Conservation (phyloP, 805 yeast genomes). For the Schwanniomyces sp. region DNA sequence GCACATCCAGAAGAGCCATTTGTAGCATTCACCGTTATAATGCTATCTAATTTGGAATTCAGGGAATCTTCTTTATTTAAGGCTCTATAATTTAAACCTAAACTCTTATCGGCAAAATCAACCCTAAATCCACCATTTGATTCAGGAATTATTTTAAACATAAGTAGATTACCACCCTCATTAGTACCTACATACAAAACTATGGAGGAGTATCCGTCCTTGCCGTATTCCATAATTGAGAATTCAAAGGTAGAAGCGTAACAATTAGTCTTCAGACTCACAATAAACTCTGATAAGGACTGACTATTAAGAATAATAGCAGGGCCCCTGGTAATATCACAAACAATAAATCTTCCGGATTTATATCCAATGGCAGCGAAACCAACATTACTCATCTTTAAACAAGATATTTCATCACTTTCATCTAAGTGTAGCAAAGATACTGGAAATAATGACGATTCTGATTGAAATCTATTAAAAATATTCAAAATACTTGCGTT, state of each 20-base stretch:
- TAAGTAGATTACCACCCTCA: conserved; percentile 63
- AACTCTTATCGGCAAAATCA: conserved; percentile 44
- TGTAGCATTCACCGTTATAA: conserved; percentile 58
- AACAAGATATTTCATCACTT: conserved; percentile 49
- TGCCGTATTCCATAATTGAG: conserved; percentile 65
- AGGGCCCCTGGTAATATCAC: conserved; percentile 76
- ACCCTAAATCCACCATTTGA: conserved; percentile 60
- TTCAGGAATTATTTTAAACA: conserved; percentile 65
- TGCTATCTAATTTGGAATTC: conserved; percentile 50
- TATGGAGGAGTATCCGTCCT: conserved; percentile 71
- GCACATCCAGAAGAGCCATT: conserved; percentile 71
- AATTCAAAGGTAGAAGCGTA: conserved; percentile 66
- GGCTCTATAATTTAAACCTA: conserved; percentile 34
- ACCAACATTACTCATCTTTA: conserved; percentile 73
- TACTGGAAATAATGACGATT: conserved; percentile 34
- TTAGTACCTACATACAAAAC: conserved; percentile 75
- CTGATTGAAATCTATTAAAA: conserved; percentile 50
- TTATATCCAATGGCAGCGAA: conserved; percentile 80
- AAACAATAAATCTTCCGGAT: conserved; percentile 69
- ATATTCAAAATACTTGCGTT: conserved; percentile 49
- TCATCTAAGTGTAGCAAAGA: conserved; percentile 35
- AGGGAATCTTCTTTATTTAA: conserved; percentile 41
- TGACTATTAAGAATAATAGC: conserved; percentile 55
- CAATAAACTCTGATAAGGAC: conserved; percentile 24
- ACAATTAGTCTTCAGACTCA: conserved; percentile 29